Evolutionary conservation across 2,329 filamentous ascomycete genomes (phyloP).

Genomic region (Talaromyces sp.): DNA sequence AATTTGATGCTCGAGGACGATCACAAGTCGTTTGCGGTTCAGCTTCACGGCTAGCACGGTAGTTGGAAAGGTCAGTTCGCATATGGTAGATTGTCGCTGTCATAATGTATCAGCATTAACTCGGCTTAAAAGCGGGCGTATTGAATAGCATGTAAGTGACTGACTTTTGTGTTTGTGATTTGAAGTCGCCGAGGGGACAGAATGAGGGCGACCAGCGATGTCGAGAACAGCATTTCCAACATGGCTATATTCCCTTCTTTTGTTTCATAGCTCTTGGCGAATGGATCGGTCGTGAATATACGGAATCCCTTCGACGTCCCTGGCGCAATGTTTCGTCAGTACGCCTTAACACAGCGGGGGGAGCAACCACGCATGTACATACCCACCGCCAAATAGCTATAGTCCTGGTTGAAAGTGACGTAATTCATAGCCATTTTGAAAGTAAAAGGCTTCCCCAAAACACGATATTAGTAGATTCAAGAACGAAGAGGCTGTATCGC

Average conservation of each 20-base stretch:
- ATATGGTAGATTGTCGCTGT: conserved; percentile 75
- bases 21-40: conserved; percentile 88
- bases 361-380: conserved; percentile 27
- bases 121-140: conserved; percentile 5
- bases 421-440: conserved; percentile 76
- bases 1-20: conserved; percentile 91
- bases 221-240: conserved; percentile 98
- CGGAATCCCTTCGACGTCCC: conserved; percentile 83
- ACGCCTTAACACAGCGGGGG: neutral
- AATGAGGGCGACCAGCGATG: conserved; percentile 88
- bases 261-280: conserved; percentile 89
- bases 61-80: conserved; percentile 97
- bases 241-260: conserved; percentile 93
- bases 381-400: conserved; percentile 94
- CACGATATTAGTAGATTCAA: neutral
- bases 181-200: conserved; percentile 86
- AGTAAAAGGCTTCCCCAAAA: neutral
- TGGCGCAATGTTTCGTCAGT: conserved; percentile 44
- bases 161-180: conserved; percentile 94
- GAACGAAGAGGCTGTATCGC: neutral
- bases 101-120: conserved; percentile 1
- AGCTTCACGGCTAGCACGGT: conserved; percentile 88
- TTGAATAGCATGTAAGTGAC: conserved; percentile 18
- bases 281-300: conserved; percentile 94
- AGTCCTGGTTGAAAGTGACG: conserved; percentile 98